These are phyloP conservation scores for Phytophthora cajani DNA, from an alignment of 352 stramenopile genomes.

Conservation along the genomic window DNA sequence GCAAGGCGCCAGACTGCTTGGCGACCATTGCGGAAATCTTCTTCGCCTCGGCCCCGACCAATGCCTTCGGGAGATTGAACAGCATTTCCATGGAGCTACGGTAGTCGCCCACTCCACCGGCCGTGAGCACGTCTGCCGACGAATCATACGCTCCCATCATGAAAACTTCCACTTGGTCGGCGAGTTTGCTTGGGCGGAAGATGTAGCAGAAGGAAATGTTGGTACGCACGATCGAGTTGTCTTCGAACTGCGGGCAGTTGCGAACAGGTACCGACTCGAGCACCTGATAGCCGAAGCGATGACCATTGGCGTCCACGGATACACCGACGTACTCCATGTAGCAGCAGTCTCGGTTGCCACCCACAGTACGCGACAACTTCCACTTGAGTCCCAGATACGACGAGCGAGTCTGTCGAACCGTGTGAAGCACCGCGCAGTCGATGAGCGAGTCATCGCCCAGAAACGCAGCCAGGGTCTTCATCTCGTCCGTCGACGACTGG, in stretches of 20 bases:
- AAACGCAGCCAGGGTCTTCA: slow-evolving; percentile 64
- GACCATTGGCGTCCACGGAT: slow-evolving; percentile 54
- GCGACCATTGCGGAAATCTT: slow-evolving; percentile 70
- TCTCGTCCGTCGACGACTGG: slow-evolving; percentile 60
- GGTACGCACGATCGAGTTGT: slow-evolving; percentile 79
- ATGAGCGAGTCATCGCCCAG: slow-evolving; percentile 63
- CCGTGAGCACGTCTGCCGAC: slow-evolving; percentile 60
- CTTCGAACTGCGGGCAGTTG: slow-evolving; percentile 70
- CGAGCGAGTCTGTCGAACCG: slow-evolving; percentile 54
- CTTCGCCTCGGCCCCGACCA: slow-evolving; percentile 67
- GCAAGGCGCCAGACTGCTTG: slow-evolving; percentile 43
- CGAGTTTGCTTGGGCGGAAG: slow-evolving; percentile 57
- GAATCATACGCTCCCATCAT: slow-evolving; percentile 80
- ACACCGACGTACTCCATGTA: slow-evolving; percentile 75
- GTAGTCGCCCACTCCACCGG: slow-evolving; percentile 71
- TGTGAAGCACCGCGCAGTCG: slow-evolving; percentile 69
- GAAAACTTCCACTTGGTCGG: slow-evolving; percentile 71
- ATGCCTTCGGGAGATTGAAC: slow-evolving; percentile 50
- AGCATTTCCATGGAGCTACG: slow-evolving; percentile 75
- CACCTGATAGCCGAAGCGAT: slow-evolving; percentile 71
- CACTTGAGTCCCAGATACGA: slow-evolving; percentile 80
- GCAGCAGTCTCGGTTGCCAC: slow-evolving; percentile 76
- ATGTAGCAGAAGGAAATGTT: slow-evolving; percentile 80
- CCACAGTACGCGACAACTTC: slow-evolving; percentile 72
- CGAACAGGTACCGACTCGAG: slow-evolving; percentile 67